Base-by-base conservation (phyloP, 2,329 filamentous ascomycete genomes). In the Penicillium occitanis region DNA sequence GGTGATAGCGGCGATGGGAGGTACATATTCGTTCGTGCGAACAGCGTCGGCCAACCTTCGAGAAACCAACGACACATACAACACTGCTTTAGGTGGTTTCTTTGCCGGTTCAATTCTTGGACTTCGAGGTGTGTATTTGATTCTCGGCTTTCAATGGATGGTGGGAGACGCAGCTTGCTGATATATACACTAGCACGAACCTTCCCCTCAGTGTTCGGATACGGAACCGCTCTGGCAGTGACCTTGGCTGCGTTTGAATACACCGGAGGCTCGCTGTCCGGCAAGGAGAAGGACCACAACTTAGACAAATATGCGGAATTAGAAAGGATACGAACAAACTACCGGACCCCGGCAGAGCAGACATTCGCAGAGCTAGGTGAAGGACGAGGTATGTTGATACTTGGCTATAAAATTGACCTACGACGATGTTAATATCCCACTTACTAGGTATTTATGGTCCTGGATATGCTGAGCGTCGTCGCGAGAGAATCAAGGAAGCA, bases 381-480 rank as follows among this genome's bases (percentile, higher is more conserved):
- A 83, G 92, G 92, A 71, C 87, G 93, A 86, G 92, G 92, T 94
- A 85, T 74, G 83, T 25, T 46, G 22, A 60, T 46, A 14, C 22
- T 19, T 5, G 13, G 40, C 11, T 33, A 30, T 30, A 22, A n/a
- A 40, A 17, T 57, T n/a, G 11, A 8, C 5, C 53, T 37, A 57
- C 13, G 30, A 5, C 8, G 40, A 44, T 48, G 37, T 63, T 68
- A 44, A 69, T 46, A 69, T 46, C 44, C 5, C 22, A 17, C 30
- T 28, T 51, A 13, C 7, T 71, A 97, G 93, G 91, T 64, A 92
- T 97, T 73, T 85, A 89, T 71, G 90, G 87, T 48, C 89, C 91
- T 17, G 92, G 92, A 61, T 97, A 95, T 76, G 90, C 91, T 72
- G 91, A 96, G 83, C 86, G 93, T 78, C 88, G 93, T 78, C 87